Base-by-base conservation (phyloP, 305 asterid species). In the Solanum aculeatissimum region DNA sequence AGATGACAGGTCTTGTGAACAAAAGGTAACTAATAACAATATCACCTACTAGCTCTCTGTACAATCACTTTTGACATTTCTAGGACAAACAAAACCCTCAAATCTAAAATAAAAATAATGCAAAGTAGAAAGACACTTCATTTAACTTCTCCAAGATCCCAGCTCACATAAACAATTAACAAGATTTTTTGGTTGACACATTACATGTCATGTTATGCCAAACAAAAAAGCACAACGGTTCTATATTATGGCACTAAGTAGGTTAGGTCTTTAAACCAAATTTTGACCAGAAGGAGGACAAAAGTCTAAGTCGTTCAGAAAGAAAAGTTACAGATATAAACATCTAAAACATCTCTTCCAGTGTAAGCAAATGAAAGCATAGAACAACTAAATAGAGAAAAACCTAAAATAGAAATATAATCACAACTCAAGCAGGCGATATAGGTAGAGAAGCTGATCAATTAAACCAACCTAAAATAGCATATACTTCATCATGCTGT, bases 1-100 rank as follows among this genome's bases (percentile, higher is more conserved):
- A 88, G 66, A 68, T 65, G 54, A 68, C 84, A 83, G n/a, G 32
- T 45, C 80, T 53, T 62, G 85, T 90, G 78, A 87, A 86, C 75
- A 21, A 23, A 83, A 58, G 40, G 60, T 43, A 65, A 83, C 49
- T 14, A 14, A 60, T 25, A 65, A 72, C 85, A 83, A n/a, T 35
- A 51, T 29, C 49, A 66, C 60, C 45, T 12, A 42, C 49, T 19
- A 7, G 70, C 60, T 49, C 60, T 72, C 58, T 49, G 16, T 9
- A 49, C 16, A 77, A 27, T 18, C 27, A 77, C 11, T 51, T 77
- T 74, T 27, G 10, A 43, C 65, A 35, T 77, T 77, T 77, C 19
- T 43, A 43, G 29, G 45, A 27, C 65, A 10, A 27, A 51, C 27
- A 18, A 77, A 27, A 75, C 1, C 45, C 45, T 49, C 9, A 27